Evolutionary conservation across 352 stramenopile species (phyloP), one percentile per base, ranked within the genome.

Genomic region (Plasmopara viticola): DNA sequence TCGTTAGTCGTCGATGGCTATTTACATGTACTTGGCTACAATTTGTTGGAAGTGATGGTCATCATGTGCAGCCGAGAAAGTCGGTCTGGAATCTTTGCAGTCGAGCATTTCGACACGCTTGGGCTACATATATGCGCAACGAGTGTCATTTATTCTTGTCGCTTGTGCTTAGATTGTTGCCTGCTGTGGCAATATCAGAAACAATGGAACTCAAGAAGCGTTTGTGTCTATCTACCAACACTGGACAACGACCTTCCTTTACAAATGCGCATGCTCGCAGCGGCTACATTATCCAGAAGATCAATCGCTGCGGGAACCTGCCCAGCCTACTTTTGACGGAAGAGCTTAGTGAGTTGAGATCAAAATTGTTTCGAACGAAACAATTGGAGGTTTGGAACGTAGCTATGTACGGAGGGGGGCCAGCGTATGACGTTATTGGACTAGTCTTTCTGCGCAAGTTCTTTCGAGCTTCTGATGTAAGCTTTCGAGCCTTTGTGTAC

Each of bases 271-370:
- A 72, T 9, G 78, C 78, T 41, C 70, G 78, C 1, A 80, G 74
- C 9, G 78, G 78, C 29, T 88, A 88, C 63, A 82, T 79, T 15
- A 56, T 71, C 39, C 60, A 62, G 51, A 88, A 88, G 51, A 81
- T 88, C 54, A 86, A 88, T 30, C 74, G 78, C 17, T 84, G 73
- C n/a, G 63, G 70, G 25, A 88, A 88, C 25, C 59, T 88, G 48
- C 74, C 78, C 8, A 77, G 68, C 46, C 43, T 86, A 35, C 60
- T 88, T 14, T 51, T 88, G 15, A 78, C 72, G 8, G 50, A 67
- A 42, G 63, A 79, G 44, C 69, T 88, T 41, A 63, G 56, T 31
- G 60, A 66, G 15, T 7, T 88, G 37, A 68, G 78, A n/a, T 77
- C 72, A 2, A 38, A 74, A 51, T 46, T 87, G 4, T 87, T 87